These are phyloP conservation scores for Tieghemostelium lacteum DNA, from an alignment of 78 protist genomes.

Conservation along the genomic window DNA sequence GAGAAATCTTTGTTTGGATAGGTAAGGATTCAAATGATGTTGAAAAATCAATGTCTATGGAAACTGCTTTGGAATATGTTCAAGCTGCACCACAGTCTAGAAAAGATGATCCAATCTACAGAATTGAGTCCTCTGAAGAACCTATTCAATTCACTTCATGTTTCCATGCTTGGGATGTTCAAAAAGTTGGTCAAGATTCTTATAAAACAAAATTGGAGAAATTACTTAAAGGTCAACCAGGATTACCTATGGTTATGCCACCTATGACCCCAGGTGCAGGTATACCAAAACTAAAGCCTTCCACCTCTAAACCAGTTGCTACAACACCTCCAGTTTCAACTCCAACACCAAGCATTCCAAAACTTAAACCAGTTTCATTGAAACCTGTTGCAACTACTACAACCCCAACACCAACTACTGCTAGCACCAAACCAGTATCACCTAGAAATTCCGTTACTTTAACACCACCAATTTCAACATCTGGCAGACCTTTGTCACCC, in stretches of 20 bases:
- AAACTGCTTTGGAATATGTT: constrained; percentile 20
- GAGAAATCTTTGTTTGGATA: constrained; percentile 51
- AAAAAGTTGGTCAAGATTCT: neutral
- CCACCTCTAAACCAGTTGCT: no score
- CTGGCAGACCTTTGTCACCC: neutral
- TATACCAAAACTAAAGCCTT: neutral
- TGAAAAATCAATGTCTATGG: constrained; percentile 39
- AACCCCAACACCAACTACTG: neutral
- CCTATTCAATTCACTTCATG: constrained; percentile 9
- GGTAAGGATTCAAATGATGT: constrained; percentile 40
- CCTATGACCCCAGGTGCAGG: neutral
- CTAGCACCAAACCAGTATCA: neutral
- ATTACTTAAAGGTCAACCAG: neutral
- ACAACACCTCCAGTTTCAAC: neutral
- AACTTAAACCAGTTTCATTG: neutral
- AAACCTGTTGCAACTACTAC: neutral
- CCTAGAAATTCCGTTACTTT: neutral
- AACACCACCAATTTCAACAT: neutral
- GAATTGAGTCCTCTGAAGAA: constrained; percentile 5
- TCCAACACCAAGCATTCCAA: neutral
- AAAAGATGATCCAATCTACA: constrained; percentile 28
- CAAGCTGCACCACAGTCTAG: constrained; percentile 12
- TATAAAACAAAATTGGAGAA: constrained; percentile 11
- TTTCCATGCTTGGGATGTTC: constrained; percentile 26
- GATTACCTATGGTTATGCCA: neutral